Evolutionary conservation across 1,284 basidiomycete genomes (phyloP), one percentile per base, ranked within the genome.

Genomic region (Phellinidium pouzarii): DNA sequence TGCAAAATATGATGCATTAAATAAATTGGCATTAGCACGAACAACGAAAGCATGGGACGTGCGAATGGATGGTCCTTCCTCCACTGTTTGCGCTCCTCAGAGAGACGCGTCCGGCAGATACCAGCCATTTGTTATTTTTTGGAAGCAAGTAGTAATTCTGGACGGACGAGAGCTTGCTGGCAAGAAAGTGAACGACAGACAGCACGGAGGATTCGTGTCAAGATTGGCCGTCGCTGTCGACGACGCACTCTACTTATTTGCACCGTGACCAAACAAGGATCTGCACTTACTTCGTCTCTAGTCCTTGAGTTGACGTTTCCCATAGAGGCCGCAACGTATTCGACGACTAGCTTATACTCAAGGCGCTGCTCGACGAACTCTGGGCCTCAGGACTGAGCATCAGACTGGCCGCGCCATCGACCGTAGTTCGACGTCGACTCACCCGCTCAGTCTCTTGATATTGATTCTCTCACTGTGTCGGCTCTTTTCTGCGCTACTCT

Each of bases 51-150:
- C 40, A 55, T 23, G 11, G 53, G 38, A 82, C 93, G 69, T 70
- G 98, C 95, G 64, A 96, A 98, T 45, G 96, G 96, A 71, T 99
- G 96, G 64, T 99, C 96, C 68, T 95, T 98, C 59, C 96, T 75
- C 96, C 96, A 99, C 64, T 96, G 92, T 72, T 99, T 99, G 64
- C 96, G 84, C 72, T 99, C 96, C 71, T 99, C 96, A 31, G 94
- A 82, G 17, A 96, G 77, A 62, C 93, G 82, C 37, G 86, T 82
- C 65, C 90, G 78, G 67, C 91, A 87, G 61, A 94, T 85, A 58
- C 89, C 80, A 59, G 90, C 81, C 91, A 92, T 82, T 37, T 54
- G 40, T n/a, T 14, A n/a, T 20, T 14, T 42, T 22, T 37, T 36
- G 27, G 34, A 42, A 3, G n/a, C 37, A 17, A 19, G 37, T 2